Conservation (phyloP, 1,284 basidiomycete species). For the Gymnopus androsaceus region DNA sequence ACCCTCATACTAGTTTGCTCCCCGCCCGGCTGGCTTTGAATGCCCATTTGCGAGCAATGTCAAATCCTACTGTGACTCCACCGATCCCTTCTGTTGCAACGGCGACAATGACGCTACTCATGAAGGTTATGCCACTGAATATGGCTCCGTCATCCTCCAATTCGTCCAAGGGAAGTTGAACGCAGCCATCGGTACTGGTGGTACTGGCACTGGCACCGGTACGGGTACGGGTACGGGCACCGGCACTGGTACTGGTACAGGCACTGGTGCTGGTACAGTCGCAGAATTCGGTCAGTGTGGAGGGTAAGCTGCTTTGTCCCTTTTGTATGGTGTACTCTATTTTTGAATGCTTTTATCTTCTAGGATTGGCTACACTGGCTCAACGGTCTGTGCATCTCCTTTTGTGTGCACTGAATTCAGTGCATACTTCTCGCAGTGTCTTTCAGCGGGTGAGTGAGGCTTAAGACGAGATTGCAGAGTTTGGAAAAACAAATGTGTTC, state of each 20-base stretch:
- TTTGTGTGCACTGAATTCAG: too few relatives aligned
- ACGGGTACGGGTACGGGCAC: background rate
- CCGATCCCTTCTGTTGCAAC: slow-evolving; percentile 35
- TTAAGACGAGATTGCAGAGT: too few relatives aligned
- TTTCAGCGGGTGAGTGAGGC: too few relatives aligned
- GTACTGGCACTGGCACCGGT: background rate
- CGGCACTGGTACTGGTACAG: background rate
- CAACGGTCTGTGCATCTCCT: too few relatives aligned
- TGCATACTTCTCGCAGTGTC: too few relatives aligned
- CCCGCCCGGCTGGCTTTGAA: slow-evolving; percentile 32
- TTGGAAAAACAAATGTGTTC: too few relatives aligned
- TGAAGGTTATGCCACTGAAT: slow-evolving; percentile 31
- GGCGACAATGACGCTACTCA: slow-evolving; percentile 29
- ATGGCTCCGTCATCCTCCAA: slow-evolving; percentile 27
- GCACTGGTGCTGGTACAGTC: background rate
- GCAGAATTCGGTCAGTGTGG: background rate
- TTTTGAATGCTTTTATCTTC: too few relatives aligned
- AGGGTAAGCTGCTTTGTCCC: too few relatives aligned
- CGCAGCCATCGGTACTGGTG: slow-evolving; percentile 5
- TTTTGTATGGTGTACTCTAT: too few relatives aligned
- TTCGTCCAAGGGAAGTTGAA: slow-evolving; percentile 25
- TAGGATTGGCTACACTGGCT: too few relatives aligned
- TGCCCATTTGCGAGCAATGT: slow-evolving; percentile 26
- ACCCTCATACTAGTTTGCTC: slow-evolving; percentile 29
- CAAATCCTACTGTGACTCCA: slow-evolving; percentile 33